A percentile compares a stretch with the other conserved stretches of the same genome.
phyloP scores from a whole-genome alignment of 208 protist genomes.

The Blechomonas ayalai region DNA sequence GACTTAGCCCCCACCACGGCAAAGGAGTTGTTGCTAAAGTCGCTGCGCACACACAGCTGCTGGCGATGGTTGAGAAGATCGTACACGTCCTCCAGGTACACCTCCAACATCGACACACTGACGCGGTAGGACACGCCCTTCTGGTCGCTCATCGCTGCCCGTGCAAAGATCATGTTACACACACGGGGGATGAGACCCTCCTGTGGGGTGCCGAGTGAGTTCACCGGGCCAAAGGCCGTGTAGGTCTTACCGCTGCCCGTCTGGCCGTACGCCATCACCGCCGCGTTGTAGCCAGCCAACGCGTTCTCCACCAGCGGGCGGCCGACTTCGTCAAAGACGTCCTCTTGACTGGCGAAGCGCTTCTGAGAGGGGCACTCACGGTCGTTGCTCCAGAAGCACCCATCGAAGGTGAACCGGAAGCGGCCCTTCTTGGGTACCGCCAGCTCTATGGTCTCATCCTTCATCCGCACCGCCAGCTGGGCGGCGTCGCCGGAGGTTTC shows the following conservation, averaged over 20 bases:
- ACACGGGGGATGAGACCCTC: conserved; percentile 79
- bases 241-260: conserved; percentile 87
- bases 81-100: conserved; percentile 94
- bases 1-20: conserved; percentile 78
- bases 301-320: conserved; percentile 85
- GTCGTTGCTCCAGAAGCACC: conserved; percentile 90
- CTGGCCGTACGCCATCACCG: conserved; percentile 86
- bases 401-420: conserved; percentile 89
- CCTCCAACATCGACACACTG: conserved; percentile 88
- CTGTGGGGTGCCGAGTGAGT: conserved; percentile 39
- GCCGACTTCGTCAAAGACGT: conserved; percentile 88
- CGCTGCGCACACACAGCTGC: conserved; percentile 79
- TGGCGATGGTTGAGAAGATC: conserved; percentile 90
- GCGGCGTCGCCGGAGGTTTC: conserved; percentile 28
- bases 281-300: conserved; percentile 75
- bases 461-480: conserved; percentile 54
- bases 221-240: conserved; percentile 62
- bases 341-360: conserved; percentile 50
- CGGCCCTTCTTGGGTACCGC: conserved; percentile 59
- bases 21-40: conserved; percentile 81
- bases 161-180: conserved; percentile 78
- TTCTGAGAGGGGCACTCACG: conserved; percentile 31
- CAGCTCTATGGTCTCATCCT: conserved; percentile 58
- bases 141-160: conserved; percentile 39
- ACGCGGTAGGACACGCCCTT: conserved; percentile 61